Evolutionary conservation across 768 basidiomycete species (phyloP), one percentile per base, ranked within the genome.

Genomic region (Leccinum incarnatum): DNA sequence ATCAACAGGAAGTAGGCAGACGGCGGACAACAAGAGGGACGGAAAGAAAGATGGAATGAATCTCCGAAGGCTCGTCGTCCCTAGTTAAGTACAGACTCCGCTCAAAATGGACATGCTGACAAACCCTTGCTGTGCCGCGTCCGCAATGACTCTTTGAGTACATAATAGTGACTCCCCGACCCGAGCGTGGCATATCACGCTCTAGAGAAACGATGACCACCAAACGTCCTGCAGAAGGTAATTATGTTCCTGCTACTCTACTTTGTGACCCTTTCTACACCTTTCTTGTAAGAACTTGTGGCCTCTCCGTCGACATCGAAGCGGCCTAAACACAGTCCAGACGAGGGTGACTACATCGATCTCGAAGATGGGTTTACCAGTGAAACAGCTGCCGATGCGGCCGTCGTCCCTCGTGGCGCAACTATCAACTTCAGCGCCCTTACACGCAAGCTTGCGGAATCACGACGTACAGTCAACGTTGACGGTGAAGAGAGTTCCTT

Each of bases 401-500:
- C 78, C 30, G 65, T 89, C 45, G 78, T 92, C 17, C 88, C 90
- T 23, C 82, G 82, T 15, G 79, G 82, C 30, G 86, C 88, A 23
- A 93, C 88, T n/a, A 94, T 94, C 71, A 94, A 94, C 65, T 85
- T 94, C 72, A 89, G 85, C 66, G 91, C 89, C 1, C 77, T 94
- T 42, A 90, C 89, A 3, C 86, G 91, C 64, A 92, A 88, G 66
- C 78, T 92, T 19, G 88, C 87, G 1, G 81, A 88, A 66, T 81
- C 84, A 21, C 82, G 81, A 57, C 79, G 83, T 42, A 64, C 72
- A 36, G 78, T 40, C 30, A 74, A 70, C 56, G 69, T 77, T 3
- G 67, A 55, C 36, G 66, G 73, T n/a, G 78, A 80, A 53, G 73
- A 80, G 52, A 79, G 83, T 50, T 81, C 83, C 17, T 74, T 89